Evolutionary conservation across 352 stramenopile species (phyloP).

Genomic region (Globisporangium perplexum): DNA sequence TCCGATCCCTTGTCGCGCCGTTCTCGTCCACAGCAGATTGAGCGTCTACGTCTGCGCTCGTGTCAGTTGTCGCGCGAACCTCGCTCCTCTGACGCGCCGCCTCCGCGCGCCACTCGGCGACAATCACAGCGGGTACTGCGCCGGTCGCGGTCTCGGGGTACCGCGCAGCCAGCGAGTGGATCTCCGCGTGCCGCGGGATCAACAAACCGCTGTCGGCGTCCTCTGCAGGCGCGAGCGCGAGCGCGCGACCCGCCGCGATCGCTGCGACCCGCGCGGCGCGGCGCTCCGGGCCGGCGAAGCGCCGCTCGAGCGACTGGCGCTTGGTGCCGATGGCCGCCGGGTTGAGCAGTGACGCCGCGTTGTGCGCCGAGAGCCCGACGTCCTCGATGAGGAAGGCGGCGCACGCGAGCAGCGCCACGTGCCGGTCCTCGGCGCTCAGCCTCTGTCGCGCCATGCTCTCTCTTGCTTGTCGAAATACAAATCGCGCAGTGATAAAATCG

Average conservation of each 20-base stretch:
- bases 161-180: not conserved
- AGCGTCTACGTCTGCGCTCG: too few species aligned
- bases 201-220: not conserved
- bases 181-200: too few species aligned
- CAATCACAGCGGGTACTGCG: not conserved
- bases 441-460: not conserved
- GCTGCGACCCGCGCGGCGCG: not conserved
- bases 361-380: not conserved
- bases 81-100: not conserved
- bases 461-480: not conserved
- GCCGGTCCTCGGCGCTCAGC: not conserved
- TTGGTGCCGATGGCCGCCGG: not conserved
- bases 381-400: slow-evolving; percentile 1
- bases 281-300: not conserved
- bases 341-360: not conserved
- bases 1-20: too few species aligned
- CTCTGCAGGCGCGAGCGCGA: not conserved
- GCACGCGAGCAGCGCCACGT: not conserved
- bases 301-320: slow-evolving; percentile 1
- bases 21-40: not conserved
- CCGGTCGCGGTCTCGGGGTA: not conserved
- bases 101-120: not conserved
- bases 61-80: not conserved
- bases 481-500: too few species aligned
- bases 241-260: not conserved